Percentiles rank a stretch among this genome's conserved stretches.
These are phyloP conservation scores for Botryosphaeria dothidea DNA, from an alignment of 2,329 filamentous ascomycete species.

Conservation along the genomic window DNA sequence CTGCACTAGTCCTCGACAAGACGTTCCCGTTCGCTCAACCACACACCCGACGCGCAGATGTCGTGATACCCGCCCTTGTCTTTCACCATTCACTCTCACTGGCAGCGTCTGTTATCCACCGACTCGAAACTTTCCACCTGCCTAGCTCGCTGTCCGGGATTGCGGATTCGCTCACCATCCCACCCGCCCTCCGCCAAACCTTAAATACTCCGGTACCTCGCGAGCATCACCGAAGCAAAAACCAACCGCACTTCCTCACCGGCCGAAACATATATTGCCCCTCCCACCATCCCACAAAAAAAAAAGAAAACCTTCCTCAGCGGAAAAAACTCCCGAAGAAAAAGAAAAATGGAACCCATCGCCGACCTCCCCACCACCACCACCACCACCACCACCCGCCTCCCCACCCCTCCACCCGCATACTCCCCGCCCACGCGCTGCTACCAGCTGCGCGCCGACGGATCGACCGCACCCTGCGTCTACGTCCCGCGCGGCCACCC, in stretches of 20 bases:
- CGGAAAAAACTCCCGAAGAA: neutral
- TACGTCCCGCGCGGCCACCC: constrained; percentile 9
- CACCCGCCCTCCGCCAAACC: neutral
- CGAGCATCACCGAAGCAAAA: neutral
- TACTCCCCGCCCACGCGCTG: constrained; percentile 1
- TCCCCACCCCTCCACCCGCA: neutral
- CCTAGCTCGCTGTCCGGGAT: neutral
- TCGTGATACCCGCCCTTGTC: constrained; percentile 17
- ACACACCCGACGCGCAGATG: neutral
- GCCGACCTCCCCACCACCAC: neutral
- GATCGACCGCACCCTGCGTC: neutral
- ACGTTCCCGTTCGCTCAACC: too few species aligned
- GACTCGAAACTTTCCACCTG: neutral
- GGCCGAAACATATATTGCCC: neutral
- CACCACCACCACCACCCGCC: neutral
- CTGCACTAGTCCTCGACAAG: neutral
- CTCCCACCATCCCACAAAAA: neutral
- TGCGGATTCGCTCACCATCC: neutral
- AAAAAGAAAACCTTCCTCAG: neutral
- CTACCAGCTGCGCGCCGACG: neutral
- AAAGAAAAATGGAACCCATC: neutral
- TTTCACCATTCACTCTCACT: neutral
- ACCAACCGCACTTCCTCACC: neutral
- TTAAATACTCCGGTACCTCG: neutral
- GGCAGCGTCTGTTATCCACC: neutral